Conservation (phyloP, 208 protist species). For the Trypanosoma congolense region DNA sequence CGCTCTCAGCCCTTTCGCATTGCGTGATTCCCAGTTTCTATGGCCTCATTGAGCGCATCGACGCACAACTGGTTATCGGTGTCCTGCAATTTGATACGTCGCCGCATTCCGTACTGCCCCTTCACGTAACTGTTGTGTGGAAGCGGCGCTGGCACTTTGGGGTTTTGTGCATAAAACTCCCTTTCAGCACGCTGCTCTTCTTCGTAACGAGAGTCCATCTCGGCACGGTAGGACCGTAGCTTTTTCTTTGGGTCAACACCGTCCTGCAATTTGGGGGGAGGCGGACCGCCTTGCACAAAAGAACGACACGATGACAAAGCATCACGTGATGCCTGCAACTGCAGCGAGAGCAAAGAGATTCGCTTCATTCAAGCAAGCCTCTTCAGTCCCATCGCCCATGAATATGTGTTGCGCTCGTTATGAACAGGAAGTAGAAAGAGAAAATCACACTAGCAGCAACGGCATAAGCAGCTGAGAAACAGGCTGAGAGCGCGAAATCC, state of each 20-base stretch:
- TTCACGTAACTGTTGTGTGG: slow-evolving; percentile 63
- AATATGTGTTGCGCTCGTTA: too few relatives aligned
- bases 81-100: slow-evolving; percentile 41
- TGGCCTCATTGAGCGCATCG: slow-evolving; percentile 25
- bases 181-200: slow-evolving; percentile 26
- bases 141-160: slow-evolving; percentile 59
- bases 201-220: slow-evolving; percentile 38
- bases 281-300: slow-evolving; percentile 68
- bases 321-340: neutral
- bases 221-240: slow-evolving; percentile 21
- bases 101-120: slow-evolving; percentile 80
- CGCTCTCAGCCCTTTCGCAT: slow-evolving; percentile 32
- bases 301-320: slow-evolving; percentile 8
- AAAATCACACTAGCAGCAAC: too few relatives aligned
- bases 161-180: slow-evolving; percentile 48
- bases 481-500: too few relatives aligned
- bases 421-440: too few relatives aligned
- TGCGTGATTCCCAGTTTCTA: slow-evolving; percentile 57
- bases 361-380: neutral
- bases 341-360: neutral
- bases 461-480: too few relatives aligned
- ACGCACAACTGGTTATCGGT: slow-evolving; percentile 29
- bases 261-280: slow-evolving; percentile 28
- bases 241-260: slow-evolving; percentile 24
- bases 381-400: too few relatives aligned